phyloP scores from a whole-genome alignment of 2,329 filamentous ascomycete genomes.

The Phyllosticta citriasiana region DNA sequence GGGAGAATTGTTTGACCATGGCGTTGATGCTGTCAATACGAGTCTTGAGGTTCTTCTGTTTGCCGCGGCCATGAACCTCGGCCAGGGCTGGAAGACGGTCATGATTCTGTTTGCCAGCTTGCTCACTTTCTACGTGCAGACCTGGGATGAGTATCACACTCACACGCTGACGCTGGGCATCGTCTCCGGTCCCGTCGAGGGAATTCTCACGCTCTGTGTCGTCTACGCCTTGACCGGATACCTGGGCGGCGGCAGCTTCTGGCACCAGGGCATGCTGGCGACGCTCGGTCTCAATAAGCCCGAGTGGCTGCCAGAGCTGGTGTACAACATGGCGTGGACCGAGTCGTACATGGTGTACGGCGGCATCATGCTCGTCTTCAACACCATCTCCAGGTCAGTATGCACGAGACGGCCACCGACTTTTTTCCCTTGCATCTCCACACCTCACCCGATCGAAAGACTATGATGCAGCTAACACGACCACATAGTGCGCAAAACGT shows the following conservation, averaged over 20 bases:
- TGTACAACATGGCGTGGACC: constrained; percentile 78
- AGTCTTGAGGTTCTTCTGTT: constrained; percentile 90
- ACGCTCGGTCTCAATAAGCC: constrained; percentile 58
- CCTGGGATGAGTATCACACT: constrained; percentile 99
- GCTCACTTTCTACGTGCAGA: constrained; percentile 96
- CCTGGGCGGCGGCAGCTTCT: constrained; percentile 83
- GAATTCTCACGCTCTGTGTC: constrained; percentile 70
- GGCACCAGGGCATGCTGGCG: constrained; percentile 72
- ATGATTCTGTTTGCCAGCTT: constrained; percentile 72
- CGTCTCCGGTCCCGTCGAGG: constrained; percentile 90
- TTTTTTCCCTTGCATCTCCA: not conserved
- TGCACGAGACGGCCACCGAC: not conserved
- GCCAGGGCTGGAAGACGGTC: constrained; percentile 84
- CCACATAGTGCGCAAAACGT: constrained; percentile 62
- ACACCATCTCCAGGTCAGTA: constrained; percentile 59
- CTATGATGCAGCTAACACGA: constrained; percentile 3
- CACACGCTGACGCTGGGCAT: constrained; percentile 88
- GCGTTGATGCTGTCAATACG: constrained; percentile 91
- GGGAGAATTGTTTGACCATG: constrained; percentile 94
- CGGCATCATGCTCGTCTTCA: constrained; percentile 68
- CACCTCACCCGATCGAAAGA: not conserved
- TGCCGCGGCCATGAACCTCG: constrained; percentile 83
- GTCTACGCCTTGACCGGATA: constrained; percentile 78
- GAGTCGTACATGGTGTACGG: constrained; percentile 92
- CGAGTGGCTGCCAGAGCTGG: constrained; percentile 52